These are phyloP conservation scores for Tricholoma bakamatsutake DNA, from an alignment of 768 basidiomycete genomes.

Conservation along the genomic window DNA sequence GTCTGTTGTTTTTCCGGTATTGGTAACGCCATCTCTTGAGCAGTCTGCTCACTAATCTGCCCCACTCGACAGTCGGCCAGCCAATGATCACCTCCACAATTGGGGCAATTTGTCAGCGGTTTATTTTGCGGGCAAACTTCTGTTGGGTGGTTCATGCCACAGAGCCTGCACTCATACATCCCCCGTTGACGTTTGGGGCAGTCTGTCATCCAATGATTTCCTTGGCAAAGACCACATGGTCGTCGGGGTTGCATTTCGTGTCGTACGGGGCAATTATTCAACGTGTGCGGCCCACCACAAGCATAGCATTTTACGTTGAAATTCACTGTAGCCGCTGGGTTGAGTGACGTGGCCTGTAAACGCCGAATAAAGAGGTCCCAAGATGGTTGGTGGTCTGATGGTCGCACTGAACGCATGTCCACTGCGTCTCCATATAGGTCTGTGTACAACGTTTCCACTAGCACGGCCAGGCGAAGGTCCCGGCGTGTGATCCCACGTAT, in stretches of 20 bases:
- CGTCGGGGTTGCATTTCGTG: background rate
- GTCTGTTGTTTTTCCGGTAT: background rate
- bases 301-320: background rate
- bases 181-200: background rate
- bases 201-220: background rate
- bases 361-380: background rate
- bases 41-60: slow-evolving; percentile 7
- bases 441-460: slow-evolving; percentile 26
- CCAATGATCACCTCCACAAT: slow-evolving; percentile 16
- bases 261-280: background rate
- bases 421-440: background rate
- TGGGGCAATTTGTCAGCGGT: slow-evolving; percentile 4
- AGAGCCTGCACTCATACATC: background rate
- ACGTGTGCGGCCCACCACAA: slow-evolving; percentile 1
- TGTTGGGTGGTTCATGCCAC: slow-evolving; percentile 5
- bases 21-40: slow-evolving; percentile 7
- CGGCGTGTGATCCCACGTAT: slow-evolving; percentile 41
- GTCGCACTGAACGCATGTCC: background rate
- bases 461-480: slow-evolving; percentile 44
- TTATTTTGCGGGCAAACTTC: slow-evolving; percentile 2
- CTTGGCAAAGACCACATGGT: background rate
- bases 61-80: slow-evolving; percentile 12
- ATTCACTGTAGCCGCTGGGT: background rate
- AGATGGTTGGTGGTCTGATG: background rate
- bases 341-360: background rate